These are phyloP conservation scores for Diplodia intermedia DNA, from an alignment of 2,329 filamentous ascomycete species.

Conservation along the genomic window DNA sequence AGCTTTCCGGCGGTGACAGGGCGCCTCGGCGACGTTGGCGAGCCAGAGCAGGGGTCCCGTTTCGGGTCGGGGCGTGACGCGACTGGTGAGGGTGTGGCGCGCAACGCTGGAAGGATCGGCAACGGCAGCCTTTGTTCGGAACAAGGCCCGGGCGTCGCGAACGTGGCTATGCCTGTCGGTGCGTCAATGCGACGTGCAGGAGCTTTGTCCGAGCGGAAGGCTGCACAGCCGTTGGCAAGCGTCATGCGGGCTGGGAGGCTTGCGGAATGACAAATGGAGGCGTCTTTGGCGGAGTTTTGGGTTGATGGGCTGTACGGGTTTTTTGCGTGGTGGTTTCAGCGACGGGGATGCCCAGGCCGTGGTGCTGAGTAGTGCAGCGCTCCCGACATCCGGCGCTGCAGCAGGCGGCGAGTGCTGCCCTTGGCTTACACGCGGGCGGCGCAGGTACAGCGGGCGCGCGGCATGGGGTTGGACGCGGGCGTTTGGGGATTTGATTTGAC, in stretches of 20 bases:
- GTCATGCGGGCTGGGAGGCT: conserved; percentile 12
- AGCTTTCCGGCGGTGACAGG: conserved; percentile 16
- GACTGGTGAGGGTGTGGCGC: conserved; percentile 21
- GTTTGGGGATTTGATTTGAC: conserved; percentile 16
- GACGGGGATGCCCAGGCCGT: conserved; percentile 7
- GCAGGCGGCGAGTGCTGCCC: conserved; percentile 23
- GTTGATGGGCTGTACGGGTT: conserved; percentile 22
- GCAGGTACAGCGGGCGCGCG: conserved; percentile 11
- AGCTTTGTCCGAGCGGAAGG: conserved; percentile 30
- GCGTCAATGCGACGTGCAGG: conserved; percentile 26
- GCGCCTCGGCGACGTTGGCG: conserved; percentile 17
- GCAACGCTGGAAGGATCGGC: conserved; percentile 21
- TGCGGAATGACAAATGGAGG: conserved; percentile 24
- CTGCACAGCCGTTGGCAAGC: conserved; percentile 27
- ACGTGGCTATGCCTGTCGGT: conserved; percentile 30
- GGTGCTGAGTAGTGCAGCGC: conserved; percentile 12
- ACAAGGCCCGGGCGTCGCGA: conserved; percentile 24
- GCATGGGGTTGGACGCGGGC: background rate
- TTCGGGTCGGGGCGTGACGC: conserved; percentile 6
- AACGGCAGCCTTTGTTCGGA: conserved; percentile 29
- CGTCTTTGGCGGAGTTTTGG: conserved; percentile 12
- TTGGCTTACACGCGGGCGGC: conserved; percentile 24
- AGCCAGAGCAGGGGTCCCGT: conserved; percentile 8
- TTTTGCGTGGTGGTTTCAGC: conserved; percentile 13
- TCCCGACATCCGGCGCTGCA: conserved; percentile 6